Conservation (phyloP, 345 rosid genomes). For the Anacardium occidentale region DNA sequence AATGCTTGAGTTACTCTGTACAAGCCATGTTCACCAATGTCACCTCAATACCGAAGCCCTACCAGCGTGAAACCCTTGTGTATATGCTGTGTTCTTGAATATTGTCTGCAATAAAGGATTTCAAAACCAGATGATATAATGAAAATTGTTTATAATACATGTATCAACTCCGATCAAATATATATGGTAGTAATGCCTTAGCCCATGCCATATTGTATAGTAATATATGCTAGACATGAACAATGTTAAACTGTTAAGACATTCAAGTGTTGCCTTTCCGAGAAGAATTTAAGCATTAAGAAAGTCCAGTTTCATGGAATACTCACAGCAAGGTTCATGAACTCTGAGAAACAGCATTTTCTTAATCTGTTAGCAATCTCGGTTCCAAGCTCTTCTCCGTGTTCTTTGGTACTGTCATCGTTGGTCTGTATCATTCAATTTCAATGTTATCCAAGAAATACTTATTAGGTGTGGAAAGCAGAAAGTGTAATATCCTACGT, state of each 20-base stretch:
- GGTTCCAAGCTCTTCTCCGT: slow-evolving; percentile 49
- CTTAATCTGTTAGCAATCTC: slow-evolving; percentile 44
- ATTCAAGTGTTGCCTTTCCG: background rate
- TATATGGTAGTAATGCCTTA: background rate
- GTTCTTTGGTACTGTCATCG: slow-evolving; percentile 39
- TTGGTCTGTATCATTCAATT: slow-evolving; percentile 41
- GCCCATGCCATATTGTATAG: background rate
- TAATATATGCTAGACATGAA: background rate
- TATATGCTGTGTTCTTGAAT: slow-evolving; percentile 79
- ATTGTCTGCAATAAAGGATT: slow-evolving; percentile 50
- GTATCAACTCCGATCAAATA: background rate
- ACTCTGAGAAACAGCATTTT: slow-evolving; percentile 55
- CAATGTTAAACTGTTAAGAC: slow-evolving; percentile 7
- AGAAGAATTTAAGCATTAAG: background rate
- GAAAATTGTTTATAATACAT: slow-evolving; percentile 8
- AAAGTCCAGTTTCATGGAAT: background rate
- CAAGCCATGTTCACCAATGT: background rate
- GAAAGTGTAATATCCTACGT: slow-evolving; percentile 3
- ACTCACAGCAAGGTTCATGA: slow-evolving; percentile 67
- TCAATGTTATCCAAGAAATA: background rate
- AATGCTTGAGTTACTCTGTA: slow-evolving; percentile 36
- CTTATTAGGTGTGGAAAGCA: slow-evolving; percentile 3
- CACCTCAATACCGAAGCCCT: slow-evolving; percentile 10
- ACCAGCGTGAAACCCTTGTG: slow-evolving; percentile 84
- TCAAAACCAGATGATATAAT: slow-evolving; percentile 3